Conservation (phyloP, 257 asterid species). For the Nicotiana noctiflora region DNA sequence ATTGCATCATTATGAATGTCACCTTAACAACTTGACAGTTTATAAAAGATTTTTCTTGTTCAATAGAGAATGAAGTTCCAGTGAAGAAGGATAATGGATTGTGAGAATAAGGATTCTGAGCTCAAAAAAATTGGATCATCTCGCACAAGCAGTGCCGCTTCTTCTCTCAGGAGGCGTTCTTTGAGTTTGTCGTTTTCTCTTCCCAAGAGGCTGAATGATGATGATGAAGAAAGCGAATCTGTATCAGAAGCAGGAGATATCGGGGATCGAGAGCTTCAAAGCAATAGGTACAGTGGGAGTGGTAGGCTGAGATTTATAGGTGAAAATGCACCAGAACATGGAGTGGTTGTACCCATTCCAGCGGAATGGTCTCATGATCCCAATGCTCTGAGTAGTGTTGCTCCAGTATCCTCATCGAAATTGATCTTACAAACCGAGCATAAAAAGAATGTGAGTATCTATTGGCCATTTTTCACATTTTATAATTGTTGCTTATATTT, state of each 20-base stretch:
- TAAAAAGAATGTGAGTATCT: constrained; percentile 25
- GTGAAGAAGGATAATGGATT: constrained; percentile 33
- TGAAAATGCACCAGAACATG: constrained; percentile 33
- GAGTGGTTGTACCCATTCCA: constrained; percentile 37
- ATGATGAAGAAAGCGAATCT: constrained; percentile 32
- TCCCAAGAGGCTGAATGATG: constrained; percentile 30
- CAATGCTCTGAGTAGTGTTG: neutral
- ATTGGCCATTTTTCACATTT: too few species aligned
- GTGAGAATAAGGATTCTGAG: constrained; percentile 26
- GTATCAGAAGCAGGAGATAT: constrained; percentile 94
- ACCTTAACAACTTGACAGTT: neutral
- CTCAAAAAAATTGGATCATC: constrained; percentile 37
- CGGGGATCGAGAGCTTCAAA: constrained; percentile 69
- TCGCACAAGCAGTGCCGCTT: constrained; percentile 31
- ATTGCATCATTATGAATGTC: neutral
- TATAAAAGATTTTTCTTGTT: neutral
- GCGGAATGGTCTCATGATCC: constrained; percentile 17
- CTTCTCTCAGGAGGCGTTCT: constrained; percentile 44
- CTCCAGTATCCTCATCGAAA: constrained; percentile 13
- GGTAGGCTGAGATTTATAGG: constrained; percentile 36
- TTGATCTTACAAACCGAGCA: constrained; percentile 26
- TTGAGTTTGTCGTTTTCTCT: constrained; percentile 24
- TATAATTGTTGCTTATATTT: too few species aligned
- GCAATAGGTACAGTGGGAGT: constrained; percentile 47
- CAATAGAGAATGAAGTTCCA: constrained; percentile 5